Evolutionary conservation across 371 early-diverging fungal species (phyloP).

Genomic region (Lichtheimia ramosa): DNA sequence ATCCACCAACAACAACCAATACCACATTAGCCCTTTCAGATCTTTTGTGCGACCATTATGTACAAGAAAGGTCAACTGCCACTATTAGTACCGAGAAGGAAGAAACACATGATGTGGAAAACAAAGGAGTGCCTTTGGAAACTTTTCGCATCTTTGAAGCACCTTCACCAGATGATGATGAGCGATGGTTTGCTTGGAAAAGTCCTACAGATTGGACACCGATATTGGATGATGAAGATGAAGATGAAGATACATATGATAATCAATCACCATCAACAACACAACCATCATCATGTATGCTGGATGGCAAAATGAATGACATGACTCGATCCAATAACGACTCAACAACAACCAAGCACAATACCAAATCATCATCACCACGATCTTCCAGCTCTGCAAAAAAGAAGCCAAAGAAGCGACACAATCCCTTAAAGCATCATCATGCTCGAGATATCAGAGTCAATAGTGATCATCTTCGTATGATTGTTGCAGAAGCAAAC

Average conservation of each 20-base stretch:
- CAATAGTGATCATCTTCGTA: constrained; percentile 56
- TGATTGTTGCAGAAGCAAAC: constrained; percentile 59
- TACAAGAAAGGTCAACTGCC: constrained; percentile 15
- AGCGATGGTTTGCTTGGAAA: constrained; percentile 21
- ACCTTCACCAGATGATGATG: constrained; percentile 18
- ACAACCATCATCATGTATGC: background rate
- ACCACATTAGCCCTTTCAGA: constrained; percentile 20
- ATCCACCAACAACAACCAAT: background rate
- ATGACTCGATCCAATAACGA: background rate
- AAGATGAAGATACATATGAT: background rate
- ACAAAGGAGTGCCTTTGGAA: constrained; percentile 19
- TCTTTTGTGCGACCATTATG: constrained; percentile 42
- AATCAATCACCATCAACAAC: constrained; percentile 2
- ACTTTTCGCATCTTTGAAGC: constrained; percentile 26
- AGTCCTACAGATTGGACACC: constrained; percentile 34
- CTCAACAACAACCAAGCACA: no score
- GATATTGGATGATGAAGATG: background rate
- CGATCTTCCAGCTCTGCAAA: background rate
- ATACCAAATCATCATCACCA: background rate
- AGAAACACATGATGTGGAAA: background rate
- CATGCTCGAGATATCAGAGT: constrained; percentile 46
- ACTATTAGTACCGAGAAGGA: constrained; percentile 10
- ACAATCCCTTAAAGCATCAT: background rate
- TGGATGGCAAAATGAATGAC: background rate
- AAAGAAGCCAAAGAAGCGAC: background rate